Evolutionary conservation across 2,329 filamentous ascomycete genomes (phyloP).

Genomic region (Fusarium devonianum): DNA sequence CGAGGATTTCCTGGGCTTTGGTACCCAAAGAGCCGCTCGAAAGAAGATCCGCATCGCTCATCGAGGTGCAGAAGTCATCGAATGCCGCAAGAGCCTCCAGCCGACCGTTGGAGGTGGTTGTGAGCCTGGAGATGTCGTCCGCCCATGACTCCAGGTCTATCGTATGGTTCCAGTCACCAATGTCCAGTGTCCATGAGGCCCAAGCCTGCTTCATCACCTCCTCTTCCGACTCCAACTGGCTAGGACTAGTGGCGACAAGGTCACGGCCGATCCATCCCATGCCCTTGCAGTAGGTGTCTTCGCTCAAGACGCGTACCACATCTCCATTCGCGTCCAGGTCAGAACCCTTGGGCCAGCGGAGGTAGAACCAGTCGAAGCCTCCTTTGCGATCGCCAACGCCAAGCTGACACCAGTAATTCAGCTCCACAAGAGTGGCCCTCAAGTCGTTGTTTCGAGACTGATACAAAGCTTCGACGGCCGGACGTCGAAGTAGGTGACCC

Average conservation of each 20-base stretch:
- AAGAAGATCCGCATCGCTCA: slow-evolving; percentile 72
- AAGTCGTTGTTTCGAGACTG: slow-evolving; percentile 74
- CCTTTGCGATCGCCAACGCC: slow-evolving; percentile 87
- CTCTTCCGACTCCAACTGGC: slow-evolving; percentile 58
- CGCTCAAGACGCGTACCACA: slow-evolving; percentile 78
- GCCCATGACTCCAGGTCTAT: slow-evolving; percentile 52
- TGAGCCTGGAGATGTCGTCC: slow-evolving; percentile 34
- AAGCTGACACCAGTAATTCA: slow-evolving; percentile 98
- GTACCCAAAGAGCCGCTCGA: slow-evolving; percentile 57
- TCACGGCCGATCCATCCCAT: slow-evolving; percentile 82
- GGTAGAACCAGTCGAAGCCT: slow-evolving; percentile 88
- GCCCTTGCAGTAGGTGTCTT: slow-evolving; percentile 76
- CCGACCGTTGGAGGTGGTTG: slow-evolving; percentile 18
- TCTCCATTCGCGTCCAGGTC: slow-evolving; percentile 74
- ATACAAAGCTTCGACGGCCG: slow-evolving; percentile 75
- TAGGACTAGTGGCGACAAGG: slow-evolving; percentile 49
- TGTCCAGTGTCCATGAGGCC: slow-evolving; percentile 71
- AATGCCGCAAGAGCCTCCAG: slow-evolving; percentile 56
- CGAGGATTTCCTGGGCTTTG: slow-evolving; percentile 59
- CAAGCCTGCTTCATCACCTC: slow-evolving; percentile 71
- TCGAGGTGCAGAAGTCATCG: slow-evolving; percentile 61
- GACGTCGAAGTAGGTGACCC: slow-evolving; percentile 77
- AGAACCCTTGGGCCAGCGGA: slow-evolving; percentile 75
- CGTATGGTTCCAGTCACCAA: slow-evolving; percentile 63
- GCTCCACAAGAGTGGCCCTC: slow-evolving; percentile 79